A percentile compares a stretch with the other conserved stretches of the same genome.
Evolutionary conservation across 345 rosid species (phyloP).

Genomic region (Citrus glauca): DNA sequence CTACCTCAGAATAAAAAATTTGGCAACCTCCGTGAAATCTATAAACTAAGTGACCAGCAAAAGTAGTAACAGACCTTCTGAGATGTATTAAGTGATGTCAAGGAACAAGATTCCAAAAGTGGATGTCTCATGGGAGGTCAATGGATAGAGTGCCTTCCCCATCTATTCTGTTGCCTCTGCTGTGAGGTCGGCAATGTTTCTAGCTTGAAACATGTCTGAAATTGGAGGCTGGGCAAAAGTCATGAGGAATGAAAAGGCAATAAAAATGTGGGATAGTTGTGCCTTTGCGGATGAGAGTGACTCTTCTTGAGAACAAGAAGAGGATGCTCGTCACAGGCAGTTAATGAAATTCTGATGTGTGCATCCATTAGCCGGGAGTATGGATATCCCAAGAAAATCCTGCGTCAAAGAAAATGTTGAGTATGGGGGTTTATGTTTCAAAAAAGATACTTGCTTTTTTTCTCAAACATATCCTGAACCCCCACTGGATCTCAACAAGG

Average conservation of each 20-base stretch:
- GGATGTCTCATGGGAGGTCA: constrained; percentile 70
- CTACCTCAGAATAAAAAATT: constrained; percentile 32
- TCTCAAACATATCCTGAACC: constrained; percentile 37
- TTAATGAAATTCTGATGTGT: constrained; percentile 55
- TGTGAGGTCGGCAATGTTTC: constrained; percentile 66
- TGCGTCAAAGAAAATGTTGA: constrained; percentile 96
- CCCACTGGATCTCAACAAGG: constrained; percentile 50
- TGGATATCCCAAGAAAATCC: constrained; percentile 64
- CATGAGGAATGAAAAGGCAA: constrained; percentile 74
- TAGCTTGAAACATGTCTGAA: constrained; percentile 64
- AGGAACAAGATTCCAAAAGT: constrained; percentile 83
- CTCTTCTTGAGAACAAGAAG: constrained; percentile 66
- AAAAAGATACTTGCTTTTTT: constrained; percentile 32
- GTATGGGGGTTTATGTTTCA: constrained; percentile 68
- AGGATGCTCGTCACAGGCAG: constrained; percentile 60
- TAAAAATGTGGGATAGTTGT: constrained; percentile 57
- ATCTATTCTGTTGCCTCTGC: constrained; percentile 67
- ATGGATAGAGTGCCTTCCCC: constrained; percentile 64
- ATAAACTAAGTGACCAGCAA: constrained; percentile 62
- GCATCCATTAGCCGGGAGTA: constrained; percentile 61
- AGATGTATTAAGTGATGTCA: constrained; percentile 74
- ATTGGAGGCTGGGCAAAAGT: constrained; percentile 62
- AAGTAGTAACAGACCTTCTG: constrained; percentile 91
- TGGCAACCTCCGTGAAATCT: constrained; percentile 49
- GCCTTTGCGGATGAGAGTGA: constrained; percentile 58